phyloP scores from a whole-genome alignment of 345 rosid genomes.

The Brassica rapa region DNA sequence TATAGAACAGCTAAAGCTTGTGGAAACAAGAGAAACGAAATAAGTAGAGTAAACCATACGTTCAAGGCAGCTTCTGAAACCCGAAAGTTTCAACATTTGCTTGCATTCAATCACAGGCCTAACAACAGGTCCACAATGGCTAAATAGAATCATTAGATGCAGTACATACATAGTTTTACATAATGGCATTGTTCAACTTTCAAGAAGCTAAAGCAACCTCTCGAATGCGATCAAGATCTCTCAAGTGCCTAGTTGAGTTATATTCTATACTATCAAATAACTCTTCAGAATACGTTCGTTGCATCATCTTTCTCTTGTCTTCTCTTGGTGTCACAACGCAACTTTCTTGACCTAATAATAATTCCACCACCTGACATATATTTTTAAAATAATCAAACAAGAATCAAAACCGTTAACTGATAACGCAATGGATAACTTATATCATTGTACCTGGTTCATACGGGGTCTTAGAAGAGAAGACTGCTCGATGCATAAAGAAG shows the following conservation, averaged over 20 bases:
- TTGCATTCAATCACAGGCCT: neutral
- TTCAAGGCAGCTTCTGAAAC: neutral
- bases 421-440: neutral
- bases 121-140: neutral
- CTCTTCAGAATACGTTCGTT: conserved; percentile 78
- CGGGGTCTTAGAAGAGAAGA: conserved; percentile 85
- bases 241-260: conserved; percentile 68
- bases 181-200: conserved; percentile 21
- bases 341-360: conserved; percentile 64
- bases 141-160: neutral
- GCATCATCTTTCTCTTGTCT: conserved; percentile 39
- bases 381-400: neutral
- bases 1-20: conserved; percentile 30
- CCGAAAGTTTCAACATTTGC: neutral
- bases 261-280: conserved; percentile 66
- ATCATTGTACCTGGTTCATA: conserved; percentile 75
- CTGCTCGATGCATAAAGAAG: conserved; percentile 77
- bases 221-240: conserved; percentile 54
- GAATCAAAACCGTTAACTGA: neutral
- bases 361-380: conserved; percentile 60
- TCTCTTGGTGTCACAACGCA: conserved; percentile 37
- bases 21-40: conserved; percentile 25
- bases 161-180: neutral
- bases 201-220: conserved; percentile 67
- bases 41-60: conserved; percentile 26